A percentile compares a stretch with the other conserved stretches of the same genome.
Evolutionary conservation across 345 rosid genomes (phyloP).

Genomic region (Corchorus olitorius): DNA sequence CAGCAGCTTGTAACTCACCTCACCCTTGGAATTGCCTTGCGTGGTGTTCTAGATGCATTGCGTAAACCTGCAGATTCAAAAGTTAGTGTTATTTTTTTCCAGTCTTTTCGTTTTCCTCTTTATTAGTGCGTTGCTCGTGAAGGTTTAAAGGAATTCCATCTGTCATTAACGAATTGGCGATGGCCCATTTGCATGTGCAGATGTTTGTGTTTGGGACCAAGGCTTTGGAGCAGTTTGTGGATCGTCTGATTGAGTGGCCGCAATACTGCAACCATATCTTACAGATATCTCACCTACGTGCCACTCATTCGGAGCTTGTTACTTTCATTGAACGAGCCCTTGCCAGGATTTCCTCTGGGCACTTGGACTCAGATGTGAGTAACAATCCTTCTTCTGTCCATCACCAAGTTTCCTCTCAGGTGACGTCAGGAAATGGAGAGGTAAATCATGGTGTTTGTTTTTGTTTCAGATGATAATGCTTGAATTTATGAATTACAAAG

Average conservation of each 20-base stretch:
- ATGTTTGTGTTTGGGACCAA: constrained; percentile 96
- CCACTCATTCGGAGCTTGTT: constrained; percentile 82
- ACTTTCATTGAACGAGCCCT: constrained; percentile 85
- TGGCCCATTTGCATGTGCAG: constrained; percentile 42
- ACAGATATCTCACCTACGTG: constrained; percentile 94
- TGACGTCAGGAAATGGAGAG: constrained; percentile 63
- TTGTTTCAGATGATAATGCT: not conserved
- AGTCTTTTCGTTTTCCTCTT: constrained; percentile 13
- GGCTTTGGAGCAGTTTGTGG: constrained; percentile 96
- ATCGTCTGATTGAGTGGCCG: constrained; percentile 95
- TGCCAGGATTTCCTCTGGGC: constrained; percentile 81
- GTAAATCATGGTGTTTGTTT: constrained; percentile 36
- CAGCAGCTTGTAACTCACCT: constrained; percentile 95
- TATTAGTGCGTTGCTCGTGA: not conserved
- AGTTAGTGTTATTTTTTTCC: constrained; percentile 43
- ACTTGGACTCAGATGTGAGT: constrained; percentile 64
- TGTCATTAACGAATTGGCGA: not conserved
- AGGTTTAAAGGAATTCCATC: not conserved
- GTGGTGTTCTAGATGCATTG: constrained; percentile 89
- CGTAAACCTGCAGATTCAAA: constrained; percentile 99
- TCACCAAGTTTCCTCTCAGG: constrained; percentile 53
- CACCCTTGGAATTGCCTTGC: constrained; percentile 91
- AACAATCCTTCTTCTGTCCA: constrained; percentile 44
- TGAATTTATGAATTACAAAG: not conserved
- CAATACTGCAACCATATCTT: constrained; percentile 97